These are phyloP conservation scores for Candida vartiovaarae DNA, from an alignment of 805 yeast genomes.

Conservation along the genomic window DNA sequence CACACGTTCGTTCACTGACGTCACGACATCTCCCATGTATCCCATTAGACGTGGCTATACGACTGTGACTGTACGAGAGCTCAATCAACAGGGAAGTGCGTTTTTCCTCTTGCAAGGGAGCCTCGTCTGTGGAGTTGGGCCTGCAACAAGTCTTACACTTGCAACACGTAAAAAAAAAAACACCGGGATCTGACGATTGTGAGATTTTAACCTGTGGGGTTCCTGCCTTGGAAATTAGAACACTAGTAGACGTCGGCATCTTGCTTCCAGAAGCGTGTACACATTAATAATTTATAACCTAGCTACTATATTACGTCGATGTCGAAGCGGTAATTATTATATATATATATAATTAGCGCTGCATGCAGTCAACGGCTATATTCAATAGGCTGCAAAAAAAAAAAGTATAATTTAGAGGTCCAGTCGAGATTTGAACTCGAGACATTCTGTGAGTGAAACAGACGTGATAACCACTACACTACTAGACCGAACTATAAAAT, in stretches of 20 bases:
- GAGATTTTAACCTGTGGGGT: background rate
- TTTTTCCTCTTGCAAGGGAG: background rate
- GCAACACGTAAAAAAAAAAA: no score
- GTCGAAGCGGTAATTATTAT: no score
- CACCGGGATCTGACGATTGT: no score
- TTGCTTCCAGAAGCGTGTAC: no score
- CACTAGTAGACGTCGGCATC: background rate
- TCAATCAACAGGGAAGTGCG: background rate
- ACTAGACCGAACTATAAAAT: constrained; percentile 20
- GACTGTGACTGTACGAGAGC: background rate
- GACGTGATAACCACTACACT: constrained; percentile 32
- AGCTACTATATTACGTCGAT: no score
- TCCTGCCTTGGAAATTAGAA: background rate
- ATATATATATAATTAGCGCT: no score
- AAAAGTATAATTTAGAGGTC: constrained; percentile 16
- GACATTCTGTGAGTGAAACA: constrained; percentile 30
- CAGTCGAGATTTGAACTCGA: constrained; percentile 30
- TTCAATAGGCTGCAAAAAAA: no score
- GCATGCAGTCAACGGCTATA: no score
- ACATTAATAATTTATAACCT: no score
- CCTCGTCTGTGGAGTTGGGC: background rate
- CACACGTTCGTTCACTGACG: background rate
- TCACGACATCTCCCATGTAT: background rate
- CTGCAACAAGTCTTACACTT: no score
- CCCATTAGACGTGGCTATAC: background rate